Conservation (phyloP, 73 alveolate species). For the Breviolum minutum region DNA sequence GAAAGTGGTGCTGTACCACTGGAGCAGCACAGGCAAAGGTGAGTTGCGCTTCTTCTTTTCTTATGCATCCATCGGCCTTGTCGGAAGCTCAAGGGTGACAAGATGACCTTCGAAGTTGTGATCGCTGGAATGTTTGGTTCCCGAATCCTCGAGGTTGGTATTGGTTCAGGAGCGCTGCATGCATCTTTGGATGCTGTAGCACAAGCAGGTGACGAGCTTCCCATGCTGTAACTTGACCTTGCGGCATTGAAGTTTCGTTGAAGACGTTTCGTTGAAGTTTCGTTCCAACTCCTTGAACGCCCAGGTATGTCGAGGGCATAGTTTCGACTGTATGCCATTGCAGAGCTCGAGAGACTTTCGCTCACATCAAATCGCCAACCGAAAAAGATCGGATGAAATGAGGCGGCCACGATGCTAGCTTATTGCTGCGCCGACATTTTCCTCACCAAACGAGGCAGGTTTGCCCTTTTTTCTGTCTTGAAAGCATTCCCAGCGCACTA, state of each 20-base stretch:
- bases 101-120: no score
- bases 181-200: slow-evolving; percentile 50
- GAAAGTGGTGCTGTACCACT: no score
- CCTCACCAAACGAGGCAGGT: slow-evolving; percentile 15
- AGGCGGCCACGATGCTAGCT: slow-evolving; percentile 17
- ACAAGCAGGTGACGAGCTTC: slow-evolving; percentile 34
- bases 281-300: not conserved
- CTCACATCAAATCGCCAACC: no score
- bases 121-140: no score
- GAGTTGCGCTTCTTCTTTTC: slow-evolving; percentile 1
- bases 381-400: not conserved
- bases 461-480: no score
- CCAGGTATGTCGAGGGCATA: slow-evolving; percentile 19
- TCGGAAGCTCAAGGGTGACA: not conserved
- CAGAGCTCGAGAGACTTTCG: not conserved
- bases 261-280: not conserved
- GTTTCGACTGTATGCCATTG: not conserved
- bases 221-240: slow-evolving; percentile 16
- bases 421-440: slow-evolving; percentile 22
- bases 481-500: not conserved
- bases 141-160: not conserved
- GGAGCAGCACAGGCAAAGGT: not conserved
- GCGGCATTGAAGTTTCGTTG: not conserved
- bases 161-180: slow-evolving; percentile 41
- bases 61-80: slow-evolving; percentile 35